These are phyloP conservation scores for Aspergillus egyptiacus DNA, from an alignment of 495 filamentous ascomycete species.

Conservation along the genomic window DNA sequence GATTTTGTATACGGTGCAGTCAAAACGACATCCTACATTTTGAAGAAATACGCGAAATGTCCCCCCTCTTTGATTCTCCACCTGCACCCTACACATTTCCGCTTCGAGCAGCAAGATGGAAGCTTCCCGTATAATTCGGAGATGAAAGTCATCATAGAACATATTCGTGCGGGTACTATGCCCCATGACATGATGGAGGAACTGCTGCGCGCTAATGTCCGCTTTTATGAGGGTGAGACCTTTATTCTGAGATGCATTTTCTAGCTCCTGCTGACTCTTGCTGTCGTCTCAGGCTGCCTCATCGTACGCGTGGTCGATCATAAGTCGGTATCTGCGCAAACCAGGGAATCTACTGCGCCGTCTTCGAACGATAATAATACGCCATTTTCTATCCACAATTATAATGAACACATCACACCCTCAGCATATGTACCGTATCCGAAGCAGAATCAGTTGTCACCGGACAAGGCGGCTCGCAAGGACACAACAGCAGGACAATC, in stretches of 20 bases:
- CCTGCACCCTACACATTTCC: slow-evolving; percentile 77
- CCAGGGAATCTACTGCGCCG: slow-evolving; percentile 46
- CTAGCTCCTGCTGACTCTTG: slow-evolving; percentile 7
- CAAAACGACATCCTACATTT: slow-evolving; percentile 66
- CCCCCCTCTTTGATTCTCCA: slow-evolving; percentile 82
- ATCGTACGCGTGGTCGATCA: slow-evolving; percentile 91
- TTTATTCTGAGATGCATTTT: not conserved
- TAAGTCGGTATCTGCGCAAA: slow-evolving; percentile 54
- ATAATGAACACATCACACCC: slow-evolving; percentile 79
- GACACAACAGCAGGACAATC: slow-evolving; percentile 19
- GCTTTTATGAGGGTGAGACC: slow-evolving; percentile 79
- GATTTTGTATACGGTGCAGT: slow-evolving; percentile 37
- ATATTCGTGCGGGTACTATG: slow-evolving; percentile 60
- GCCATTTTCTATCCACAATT: slow-evolving; percentile 85
- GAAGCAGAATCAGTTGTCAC: slow-evolving; percentile 47
- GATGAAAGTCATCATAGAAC: slow-evolving; percentile 78
- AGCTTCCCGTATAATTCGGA: slow-evolving; percentile 85
- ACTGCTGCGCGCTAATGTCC: slow-evolving; percentile 56
- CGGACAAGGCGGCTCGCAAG: slow-evolving; percentile 35
- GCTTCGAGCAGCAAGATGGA: slow-evolving; percentile 91
- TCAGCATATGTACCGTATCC: slow-evolving; percentile 81
- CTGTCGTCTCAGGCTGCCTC: slow-evolving; percentile 57
- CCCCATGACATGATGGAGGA: slow-evolving; percentile 73
- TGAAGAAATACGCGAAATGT: slow-evolving; percentile 70
- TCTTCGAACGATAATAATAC: slow-evolving; percentile 54